Evolutionary conservation across 1,284 basidiomycete genomes (phyloP).

Genomic region (Papiliotrema laurentii): DNA sequence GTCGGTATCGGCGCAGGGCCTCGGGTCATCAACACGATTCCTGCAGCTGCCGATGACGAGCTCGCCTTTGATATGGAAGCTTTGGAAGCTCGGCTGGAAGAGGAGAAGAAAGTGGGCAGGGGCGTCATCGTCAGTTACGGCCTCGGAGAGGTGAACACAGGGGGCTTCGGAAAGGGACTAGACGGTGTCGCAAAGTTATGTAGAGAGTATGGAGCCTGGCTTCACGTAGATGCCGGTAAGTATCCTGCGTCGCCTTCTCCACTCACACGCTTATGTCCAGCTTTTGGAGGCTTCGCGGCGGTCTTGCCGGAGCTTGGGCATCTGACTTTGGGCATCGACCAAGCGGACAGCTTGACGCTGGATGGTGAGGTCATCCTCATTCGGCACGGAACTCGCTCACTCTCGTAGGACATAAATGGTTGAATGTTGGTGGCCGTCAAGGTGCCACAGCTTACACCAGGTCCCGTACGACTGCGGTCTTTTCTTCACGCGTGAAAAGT

Average conservation of each 20-base stretch:
- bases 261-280: conserved; percentile 22
- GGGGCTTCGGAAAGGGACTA: conserved; percentile 45
- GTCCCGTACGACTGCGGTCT: conserved; percentile 54
- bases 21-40: conserved; percentile 43
- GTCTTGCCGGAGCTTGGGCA: conserved; percentile 47
- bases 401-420: conserved; percentile 50
- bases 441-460: conserved; percentile 15
- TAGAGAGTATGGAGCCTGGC: conserved; percentile 49
- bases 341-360: conserved; percentile 51
- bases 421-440: conserved; percentile 30
- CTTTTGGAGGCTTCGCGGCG: conserved; percentile 52
- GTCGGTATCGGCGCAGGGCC: conserved; percentile 49
- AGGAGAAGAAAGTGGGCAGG: conserved; percentile 27
- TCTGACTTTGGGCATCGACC: conserved; percentile 44
- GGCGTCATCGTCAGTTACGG: conserved; percentile 49
- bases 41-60: conserved; percentile 23
- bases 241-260: neutral
- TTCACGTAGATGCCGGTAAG: conserved; percentile 54
- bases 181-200: conserved; percentile 45
- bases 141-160: conserved; percentile 55
- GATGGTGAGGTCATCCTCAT: conserved; percentile 46
- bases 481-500: conserved; percentile 48
- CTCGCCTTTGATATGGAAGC: conserved; percentile 46
- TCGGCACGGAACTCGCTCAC: neutral
- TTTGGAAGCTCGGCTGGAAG: conserved; percentile 40